Evolutionary conservation across 202 grass and related monocot genomes (phyloP).

Genomic region (Brachypodium distachyon): DNA sequence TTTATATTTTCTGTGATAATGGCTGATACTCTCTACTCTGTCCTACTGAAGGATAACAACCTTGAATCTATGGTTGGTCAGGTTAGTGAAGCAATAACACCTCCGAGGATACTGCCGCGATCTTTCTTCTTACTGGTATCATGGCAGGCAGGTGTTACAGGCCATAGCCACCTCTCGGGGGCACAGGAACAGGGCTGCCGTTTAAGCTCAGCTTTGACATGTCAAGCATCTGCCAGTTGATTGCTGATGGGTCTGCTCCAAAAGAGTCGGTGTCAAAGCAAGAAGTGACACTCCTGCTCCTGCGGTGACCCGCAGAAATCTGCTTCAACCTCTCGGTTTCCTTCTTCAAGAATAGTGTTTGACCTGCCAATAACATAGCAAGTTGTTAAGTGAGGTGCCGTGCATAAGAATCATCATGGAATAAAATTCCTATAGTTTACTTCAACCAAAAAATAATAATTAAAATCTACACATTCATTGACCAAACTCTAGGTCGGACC

Average conservation of each 20-base stretch:
- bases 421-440: background rate
- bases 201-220: constrained; percentile 67
- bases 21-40: background rate
- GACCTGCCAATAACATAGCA: constrained; percentile 38
- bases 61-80: constrained; percentile 35
- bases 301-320: constrained; percentile 50
- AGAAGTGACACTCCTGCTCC: constrained; percentile 67
- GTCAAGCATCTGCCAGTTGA: constrained; percentile 78
- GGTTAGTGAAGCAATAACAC: constrained; percentile 34
- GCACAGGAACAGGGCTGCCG: constrained; percentile 10
- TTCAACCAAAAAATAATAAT: background rate
- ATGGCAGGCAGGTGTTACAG: background rate
- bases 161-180: constrained; percentile 27
- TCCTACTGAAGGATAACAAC: constrained; percentile 18
- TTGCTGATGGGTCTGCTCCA: background rate
- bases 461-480: background rate
- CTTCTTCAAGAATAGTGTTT: constrained; percentile 66
- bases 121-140: background rate
- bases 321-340: constrained; percentile 76
- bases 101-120: constrained; percentile 1
- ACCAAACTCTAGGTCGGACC: background rate
- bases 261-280: constrained; percentile 31
- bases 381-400: background rate
- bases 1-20: background rate
- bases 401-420: background rate